Evolutionary conservation across 495 filamentous ascomycete genomes (phyloP), one percentile per base, ranked within the genome.

Genomic region (Cryomyces minteri): DNA sequence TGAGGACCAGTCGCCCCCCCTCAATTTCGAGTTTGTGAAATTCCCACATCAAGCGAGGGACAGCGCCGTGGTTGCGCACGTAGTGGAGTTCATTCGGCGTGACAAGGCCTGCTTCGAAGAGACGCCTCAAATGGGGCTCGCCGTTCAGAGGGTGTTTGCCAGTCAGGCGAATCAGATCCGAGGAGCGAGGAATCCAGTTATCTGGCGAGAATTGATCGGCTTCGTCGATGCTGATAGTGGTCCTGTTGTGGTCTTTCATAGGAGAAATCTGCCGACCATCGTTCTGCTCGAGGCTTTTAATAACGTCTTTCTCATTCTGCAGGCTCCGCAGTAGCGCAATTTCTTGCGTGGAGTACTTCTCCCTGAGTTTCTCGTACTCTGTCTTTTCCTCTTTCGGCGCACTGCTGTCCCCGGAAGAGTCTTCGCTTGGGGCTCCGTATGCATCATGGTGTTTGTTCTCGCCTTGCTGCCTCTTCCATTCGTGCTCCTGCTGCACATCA

Each of bases 91-190:
- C 50, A 40, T 54, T 54, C n/a, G 52, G 52, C 18, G 52, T 54
- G 41, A 54, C 52, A 4, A 54, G 37, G 25, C 52, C 52, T 14
- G 50, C 60, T 1, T 56, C 52, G 29, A 54, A 58, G 0, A 61
- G 48, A 18, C 32, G 18, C 2, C 44, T 44, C 4, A 62, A 44
- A 9, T 48, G 14, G 6, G 51, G 38, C 45, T 64, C 60, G 1
- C 48, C 58, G 37, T 63, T 64, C 36, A 64, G 31, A 1, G 62
- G 60, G 44, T 63, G 57, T 31, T 58, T 62, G 18, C 60, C 58
- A 7, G 62, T 62, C 11, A 62, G 45, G 1, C 61, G 59, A 11
- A 61, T 56, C 8, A 62, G 52, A 5, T 57, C 8, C 14, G 47
- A 49, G 5, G 49, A 52, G 4, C 58, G 52, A 5, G 61, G 59